Base-by-base conservation (phyloP, 129 eudicot species). In the Gnaphalium uliginosum region DNA sequence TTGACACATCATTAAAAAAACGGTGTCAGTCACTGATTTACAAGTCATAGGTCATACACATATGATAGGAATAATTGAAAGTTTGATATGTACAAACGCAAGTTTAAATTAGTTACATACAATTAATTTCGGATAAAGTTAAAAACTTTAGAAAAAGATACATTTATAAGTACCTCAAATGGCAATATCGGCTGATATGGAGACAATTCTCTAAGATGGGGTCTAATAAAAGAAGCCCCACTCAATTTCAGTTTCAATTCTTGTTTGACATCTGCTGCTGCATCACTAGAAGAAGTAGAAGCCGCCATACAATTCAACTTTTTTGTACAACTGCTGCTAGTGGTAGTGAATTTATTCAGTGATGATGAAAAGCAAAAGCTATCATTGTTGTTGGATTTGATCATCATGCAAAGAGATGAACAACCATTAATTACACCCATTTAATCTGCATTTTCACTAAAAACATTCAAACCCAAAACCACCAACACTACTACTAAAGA, bases 131-230 rank as follows among this genome's bases (percentile, higher is more conserved):
- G n/a, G 25, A 56, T 1, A 56, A n/a, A 22, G 25, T 19, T 17
- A 21, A n/a, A 19, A 0, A 56, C 6, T 4, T 56, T 6, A 56
- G 2, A 17, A 19, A 50, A 26, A 56, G 4, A 19, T 19, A 56
- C 3, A 56, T 19, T 0, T 5, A 56, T 56, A 26, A 29, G 61
- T 77, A 90, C 98, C 96, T 94, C 98, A 66, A 94, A 94, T 15
- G 98, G 98, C 76, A 94, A 81, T 80, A 94, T 94, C 29, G 98
- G 85, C 76, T 90, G 97, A 72, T 94, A 94, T 0, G 98, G 97
- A 19, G 92, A 86, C 81, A 94, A 81, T 39, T 94, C 87, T 27
- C 88, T 84, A 63, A 93, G 97, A 77, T 93, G 98, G 17, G 88
- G 85, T 39, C 98, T 87, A 63, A 94, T 94, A 79, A 94, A 94